Base-by-base conservation (phyloP, 2,329 filamentous ascomycete genomes). In the Penicillium hesseltinei region DNA sequence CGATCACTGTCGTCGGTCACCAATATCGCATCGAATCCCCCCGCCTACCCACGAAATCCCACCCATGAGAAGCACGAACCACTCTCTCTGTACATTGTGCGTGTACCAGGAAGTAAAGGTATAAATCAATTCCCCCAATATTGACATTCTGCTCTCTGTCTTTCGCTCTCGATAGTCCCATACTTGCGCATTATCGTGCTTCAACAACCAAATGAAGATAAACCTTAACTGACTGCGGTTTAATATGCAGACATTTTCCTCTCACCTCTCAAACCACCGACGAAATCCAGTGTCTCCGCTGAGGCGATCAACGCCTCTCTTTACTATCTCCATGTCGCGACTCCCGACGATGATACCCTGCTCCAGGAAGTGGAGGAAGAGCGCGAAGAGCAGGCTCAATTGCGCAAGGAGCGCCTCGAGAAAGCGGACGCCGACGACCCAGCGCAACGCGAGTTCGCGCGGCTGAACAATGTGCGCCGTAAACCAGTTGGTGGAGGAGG, bases 21-120 rank as follows among this genome's bases (percentile, higher is more conserved):
- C 63, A 79, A 84, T 42, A 84, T 97, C 61, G 93, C 94, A 61
- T 84, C 89, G 51, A 91, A 96, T 68, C 94, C 93, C 42, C 93
- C 94, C 46, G 84, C 87, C 66, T 94, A 96, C 73, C 91, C 91
- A 49, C 84, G 88, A 68, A 90, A 90, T 69, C 89, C 90, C 5
- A 84, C 86, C 3, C 86, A 88, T 64, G 78, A 83, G 66, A 84
- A 80, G 61, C 84, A 88, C 61, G 85, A 91, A 49, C 86, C 91
- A 4, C 75, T 97, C 50, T 86, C 88, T 2, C 83, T 99, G 40
- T 99, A 99, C 76, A 95, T 99, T 64, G 91, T 93, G 36, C 82
- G 93, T 64, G 93, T 99, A 0, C 94, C 94, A 1, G 93, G 93
- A 23, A 96, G 90, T 62, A 86, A 87, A 87, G 91, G 91, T 92